Evolutionary conservation across 176 grass and related monocot genomes (phyloP).

Genomic region (Carex kokanica): DNA sequence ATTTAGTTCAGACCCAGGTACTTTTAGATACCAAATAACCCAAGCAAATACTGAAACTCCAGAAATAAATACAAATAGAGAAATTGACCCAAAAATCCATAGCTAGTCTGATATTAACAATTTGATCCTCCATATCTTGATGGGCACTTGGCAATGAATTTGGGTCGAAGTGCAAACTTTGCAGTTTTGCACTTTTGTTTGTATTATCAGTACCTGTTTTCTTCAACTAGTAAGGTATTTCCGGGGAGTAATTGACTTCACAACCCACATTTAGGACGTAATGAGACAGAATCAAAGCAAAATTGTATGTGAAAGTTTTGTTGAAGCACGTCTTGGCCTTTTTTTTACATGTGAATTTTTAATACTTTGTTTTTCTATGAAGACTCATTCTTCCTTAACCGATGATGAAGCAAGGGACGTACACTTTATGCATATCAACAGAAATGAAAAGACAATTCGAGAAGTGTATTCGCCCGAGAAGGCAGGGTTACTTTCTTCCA

Average conservation of each 20-base stretch:
- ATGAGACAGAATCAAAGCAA: background rate
- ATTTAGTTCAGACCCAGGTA: background rate
- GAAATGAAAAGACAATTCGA: constrained; percentile 42
- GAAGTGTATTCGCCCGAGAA: constrained; percentile 50
- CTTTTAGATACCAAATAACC: background rate
- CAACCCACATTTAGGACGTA: background rate
- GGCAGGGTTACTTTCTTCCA: constrained; percentile 33
- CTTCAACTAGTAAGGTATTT: constrained; percentile 1
- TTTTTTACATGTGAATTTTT: background rate
- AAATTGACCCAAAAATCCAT: background rate
- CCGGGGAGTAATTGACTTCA: background rate
- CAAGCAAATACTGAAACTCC: background rate
- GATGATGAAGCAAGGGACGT: constrained; percentile 73
- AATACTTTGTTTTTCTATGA: constrained; percentile 26
- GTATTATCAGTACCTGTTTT: background rate
- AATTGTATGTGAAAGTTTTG: constrained; percentile 9
- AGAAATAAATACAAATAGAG: background rate
- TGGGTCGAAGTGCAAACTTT: background rate
- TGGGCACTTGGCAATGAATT: constrained; percentile 3
- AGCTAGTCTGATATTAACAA: background rate
- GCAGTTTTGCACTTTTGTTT: background rate
- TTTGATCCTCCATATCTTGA: too few relatives aligned
- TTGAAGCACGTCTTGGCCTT: background rate
- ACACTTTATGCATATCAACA: constrained; percentile 33
- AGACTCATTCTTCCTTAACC: constrained; percentile 97